Evolutionary conservation across 768 basidiomycete genomes (phyloP), one percentile per base, ranked within the genome.

Genomic region (Trametes punicea): DNA sequence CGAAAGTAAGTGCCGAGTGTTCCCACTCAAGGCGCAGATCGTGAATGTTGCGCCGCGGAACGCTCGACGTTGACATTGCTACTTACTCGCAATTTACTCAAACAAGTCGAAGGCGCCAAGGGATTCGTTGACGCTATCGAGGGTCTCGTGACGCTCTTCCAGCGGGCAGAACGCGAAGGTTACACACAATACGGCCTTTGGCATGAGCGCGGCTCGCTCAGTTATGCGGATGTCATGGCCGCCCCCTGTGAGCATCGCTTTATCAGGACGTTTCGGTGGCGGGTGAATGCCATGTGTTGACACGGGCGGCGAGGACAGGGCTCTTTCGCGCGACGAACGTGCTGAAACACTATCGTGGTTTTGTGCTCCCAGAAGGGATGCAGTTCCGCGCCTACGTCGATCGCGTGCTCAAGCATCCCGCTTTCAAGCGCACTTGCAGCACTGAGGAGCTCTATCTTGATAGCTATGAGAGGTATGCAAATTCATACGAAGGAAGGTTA

Each of bases 391-490:
- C 71, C 3, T 90, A 84, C 78, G 47, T 84, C 40, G 57, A 71
- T 6, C 70, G 82, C 20, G 62, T 90, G 27, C 75, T 87, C 39
- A 71, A 70, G 2, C 82, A 90, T 62, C 84, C 83, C 0, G 75
- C 77, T 2, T 87, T 90, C 73, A 81, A 77, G 64, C 69, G 72
- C 10, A 91, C 88, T 0, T 86, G 86, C 66, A 88, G 86, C 67
- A 79, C 80, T 0, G 81, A 85, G 21, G 70, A 83, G 36, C 67
- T 88, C 48, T 89, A 89, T 62, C 59, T 87, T 8, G 85, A 87
- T 57, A 85, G 83, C 60, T 90, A 89, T 59, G 87, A 89, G 62
- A 75, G 85, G 85, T 80, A 31, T 45, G 75, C 61, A 39, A 6
- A 18, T 36, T n/a, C 3, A 25, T 36, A 15, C 13, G 21, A 3